Evolutionary conservation across 2,329 filamentous ascomycete species (phyloP).

Genomic region (Pseudopithomyces maydicus): DNA sequence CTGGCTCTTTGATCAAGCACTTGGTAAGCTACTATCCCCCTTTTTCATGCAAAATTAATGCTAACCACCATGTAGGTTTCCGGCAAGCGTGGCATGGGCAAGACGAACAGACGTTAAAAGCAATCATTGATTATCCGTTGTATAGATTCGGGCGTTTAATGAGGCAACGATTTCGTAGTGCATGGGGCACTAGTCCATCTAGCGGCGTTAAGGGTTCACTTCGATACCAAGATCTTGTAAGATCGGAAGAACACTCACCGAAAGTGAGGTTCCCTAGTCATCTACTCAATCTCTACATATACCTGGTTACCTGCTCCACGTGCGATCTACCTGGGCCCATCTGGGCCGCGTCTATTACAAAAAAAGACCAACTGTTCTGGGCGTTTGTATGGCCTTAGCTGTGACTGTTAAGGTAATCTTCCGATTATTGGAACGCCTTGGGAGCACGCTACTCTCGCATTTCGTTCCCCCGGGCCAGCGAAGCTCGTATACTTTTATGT

Average conservation of each 20-base stretch:
- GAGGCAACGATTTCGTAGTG: constrained; percentile 4
- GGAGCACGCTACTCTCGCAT: not conserved
- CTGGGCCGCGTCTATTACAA: not conserved
- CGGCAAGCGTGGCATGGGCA: constrained; percentile 93
- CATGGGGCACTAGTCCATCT: constrained; percentile 7
- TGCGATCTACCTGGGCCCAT: not conserved
- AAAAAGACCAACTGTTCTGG: not conserved
- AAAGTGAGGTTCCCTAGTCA: not conserved
- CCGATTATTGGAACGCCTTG: not conserved
- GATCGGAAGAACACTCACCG: not conserved
- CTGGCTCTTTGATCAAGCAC: constrained; percentile 83
- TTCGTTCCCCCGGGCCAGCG: not conserved
- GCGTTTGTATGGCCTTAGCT: too few relatives aligned
- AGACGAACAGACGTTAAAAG: constrained; percentile 66
- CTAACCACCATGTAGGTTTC: constrained; percentile 62
- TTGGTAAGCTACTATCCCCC: constrained; percentile 67
- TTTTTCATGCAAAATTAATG: not conserved
- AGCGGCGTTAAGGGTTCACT: constrained; percentile 7
- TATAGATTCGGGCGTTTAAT: constrained; percentile 5
- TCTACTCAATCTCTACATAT: too few relatives aligned
- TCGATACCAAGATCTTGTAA: constrained; percentile 7
- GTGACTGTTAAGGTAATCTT: not conserved
- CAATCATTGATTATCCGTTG: not conserved
- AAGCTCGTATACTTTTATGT: too few relatives aligned
- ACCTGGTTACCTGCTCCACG: not conserved